These are phyloP conservation scores for Rhodotorula mucilaginosa DNA, from an alignment of 1,284 basidiomycete genomes.

Conservation along the genomic window DNA sequence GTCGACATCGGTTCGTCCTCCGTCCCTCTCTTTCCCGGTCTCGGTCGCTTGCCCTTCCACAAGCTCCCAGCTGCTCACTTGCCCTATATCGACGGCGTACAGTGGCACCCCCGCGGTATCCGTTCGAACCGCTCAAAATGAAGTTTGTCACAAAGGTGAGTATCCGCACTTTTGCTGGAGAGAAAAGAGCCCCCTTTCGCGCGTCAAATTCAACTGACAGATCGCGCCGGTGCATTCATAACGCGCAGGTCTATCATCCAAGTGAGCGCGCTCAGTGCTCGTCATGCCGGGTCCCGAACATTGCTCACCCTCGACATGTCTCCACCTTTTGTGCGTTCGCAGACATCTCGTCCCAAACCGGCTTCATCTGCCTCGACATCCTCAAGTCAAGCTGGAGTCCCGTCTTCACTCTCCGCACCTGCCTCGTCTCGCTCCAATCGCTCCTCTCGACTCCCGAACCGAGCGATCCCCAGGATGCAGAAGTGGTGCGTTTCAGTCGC, in stretches of 20 bases:
- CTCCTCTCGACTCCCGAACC: constrained; percentile 95
- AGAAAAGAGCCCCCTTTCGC: too few relatives aligned
- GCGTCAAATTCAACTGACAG: too few relatives aligned
- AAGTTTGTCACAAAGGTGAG: constrained; percentile 75
- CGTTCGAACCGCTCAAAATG: constrained; percentile 98
- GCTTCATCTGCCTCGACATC: constrained; percentile 74
- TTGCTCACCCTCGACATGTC: too few relatives aligned
- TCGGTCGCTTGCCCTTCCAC: background rate
- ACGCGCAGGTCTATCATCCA: constrained; percentile 85
- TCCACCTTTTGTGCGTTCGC: background rate
- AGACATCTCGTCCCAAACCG: constrained; percentile 80
- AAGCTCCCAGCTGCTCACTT: background rate
- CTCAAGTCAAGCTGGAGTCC: constrained; percentile 60
- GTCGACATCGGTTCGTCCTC: constrained; percentile 55
- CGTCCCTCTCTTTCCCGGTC: too few relatives aligned
- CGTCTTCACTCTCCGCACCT: constrained; percentile 80
- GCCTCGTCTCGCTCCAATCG: constrained; percentile 91
- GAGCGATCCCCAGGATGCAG: constrained; percentile 95
- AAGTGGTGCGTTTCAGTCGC: constrained; percentile 54
- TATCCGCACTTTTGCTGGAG: background rate
- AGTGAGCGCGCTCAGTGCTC: constrained; percentile 54
- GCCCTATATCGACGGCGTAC: too few relatives aligned
- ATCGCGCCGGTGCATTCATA: background rate
- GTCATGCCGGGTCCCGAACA: background rate
- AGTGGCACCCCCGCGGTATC: constrained; percentile 60